Percentiles rank a stretch among this genome's conserved stretches.
These are phyloP conservation scores for Ascochyta viciae-villosae DNA, from an alignment of 2,329 filamentous ascomycete species.

Conservation along the genomic window DNA sequence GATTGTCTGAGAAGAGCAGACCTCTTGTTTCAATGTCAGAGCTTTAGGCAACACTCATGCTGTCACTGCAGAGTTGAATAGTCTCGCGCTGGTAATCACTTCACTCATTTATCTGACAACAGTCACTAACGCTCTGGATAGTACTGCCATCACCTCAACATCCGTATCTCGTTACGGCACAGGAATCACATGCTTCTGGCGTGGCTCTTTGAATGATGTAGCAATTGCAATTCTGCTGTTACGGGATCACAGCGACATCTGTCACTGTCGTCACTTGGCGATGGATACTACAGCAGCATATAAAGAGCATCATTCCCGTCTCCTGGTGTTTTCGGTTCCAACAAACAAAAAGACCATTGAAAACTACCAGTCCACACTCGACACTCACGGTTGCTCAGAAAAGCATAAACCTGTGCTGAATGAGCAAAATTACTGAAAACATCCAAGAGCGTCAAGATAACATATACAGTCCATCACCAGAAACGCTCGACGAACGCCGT, in stretches of 20 bases:
- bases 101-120: no score
- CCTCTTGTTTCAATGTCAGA: neutral
- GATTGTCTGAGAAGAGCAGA: constrained; percentile 24
- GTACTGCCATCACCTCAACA: neutral
- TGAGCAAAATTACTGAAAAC: neutral
- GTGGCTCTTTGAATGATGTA: neutral
- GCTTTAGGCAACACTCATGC: neutral
- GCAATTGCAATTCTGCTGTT: neutral
- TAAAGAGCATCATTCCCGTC: neutral
- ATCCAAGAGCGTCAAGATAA: neutral
- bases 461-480: neutral
- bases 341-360: neutral
- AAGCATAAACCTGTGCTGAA: no score
- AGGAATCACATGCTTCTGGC: neutral
- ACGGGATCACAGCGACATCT: neutral
- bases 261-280: neutral
- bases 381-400: neutral
- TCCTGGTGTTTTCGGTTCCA: neutral
- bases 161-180: neutral
- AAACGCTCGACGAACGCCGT: constrained; percentile 21
- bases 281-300: neutral
- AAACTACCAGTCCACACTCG: neutral
- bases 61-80: neutral
- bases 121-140: neutral
- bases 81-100: neutral